phyloP scores from a whole-genome alignment of 1,284 basidiomycete species.

The Fistulina hepatica region DNA sequence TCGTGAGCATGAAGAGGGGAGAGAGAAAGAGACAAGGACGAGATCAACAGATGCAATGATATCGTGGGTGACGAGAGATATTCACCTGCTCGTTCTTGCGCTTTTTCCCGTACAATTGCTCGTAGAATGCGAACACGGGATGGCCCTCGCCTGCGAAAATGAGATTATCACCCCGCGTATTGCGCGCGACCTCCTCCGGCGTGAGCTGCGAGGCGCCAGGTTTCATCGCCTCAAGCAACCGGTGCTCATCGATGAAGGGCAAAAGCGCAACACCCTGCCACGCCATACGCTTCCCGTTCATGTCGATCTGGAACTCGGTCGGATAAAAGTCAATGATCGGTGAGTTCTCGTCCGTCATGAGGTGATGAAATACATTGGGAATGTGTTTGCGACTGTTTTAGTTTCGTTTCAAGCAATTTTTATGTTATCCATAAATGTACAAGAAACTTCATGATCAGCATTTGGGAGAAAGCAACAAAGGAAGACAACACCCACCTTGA shows the following conservation, averaged over 20 bases:
- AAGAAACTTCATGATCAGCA: no score
- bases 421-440: no score
- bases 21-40: no score
- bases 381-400: slow-evolving; percentile 74
- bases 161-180: slow-evolving; percentile 77
- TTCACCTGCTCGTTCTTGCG: slow-evolving; percentile 71
- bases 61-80: no score
- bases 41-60: no score
- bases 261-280: slow-evolving; percentile 98
- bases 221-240: slow-evolving; percentile 78
- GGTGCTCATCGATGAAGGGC: slow-evolving; percentile 89
- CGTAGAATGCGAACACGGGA: slow-evolving; percentile 77
- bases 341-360: slow-evolving; percentile 85
- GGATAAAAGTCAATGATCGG: slow-evolving; percentile 98
- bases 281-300: slow-evolving; percentile 99
- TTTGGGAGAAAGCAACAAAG: no score
- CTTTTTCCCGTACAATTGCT: slow-evolving; percentile 85
- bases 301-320: slow-evolving; percentile 86
- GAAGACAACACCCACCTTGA: slow-evolving; percentile 48
- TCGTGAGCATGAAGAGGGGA: slow-evolving; percentile 9
- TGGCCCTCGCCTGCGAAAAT: slow-evolving; percentile 85
- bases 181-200: slow-evolving; percentile 35
- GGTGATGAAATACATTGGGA: slow-evolving; percentile 72
- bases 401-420: background rate
- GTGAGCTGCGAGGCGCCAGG: slow-evolving; percentile 38